Evolutionary conservation across 176 grass and related monocot species (phyloP).

Genomic region (Pharus latifolius): DNA sequence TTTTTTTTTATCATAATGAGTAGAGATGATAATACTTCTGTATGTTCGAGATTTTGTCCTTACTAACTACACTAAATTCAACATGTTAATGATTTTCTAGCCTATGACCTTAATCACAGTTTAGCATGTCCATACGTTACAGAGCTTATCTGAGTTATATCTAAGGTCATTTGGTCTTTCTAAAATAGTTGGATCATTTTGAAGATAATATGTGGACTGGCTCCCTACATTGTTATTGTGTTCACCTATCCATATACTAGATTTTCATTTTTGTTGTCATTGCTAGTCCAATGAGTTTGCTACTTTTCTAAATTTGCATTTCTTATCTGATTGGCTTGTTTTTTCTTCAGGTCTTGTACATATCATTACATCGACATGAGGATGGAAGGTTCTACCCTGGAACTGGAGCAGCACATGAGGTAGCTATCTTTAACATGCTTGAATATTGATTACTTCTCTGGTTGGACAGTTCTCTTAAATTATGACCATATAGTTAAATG

Average conservation of each 20-base stretch:
- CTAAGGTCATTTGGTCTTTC: background rate
- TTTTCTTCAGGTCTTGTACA: conserved; percentile 64
- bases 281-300: background rate
- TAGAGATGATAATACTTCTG: background rate
- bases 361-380: conserved; percentile 97
- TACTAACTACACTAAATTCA: background rate
- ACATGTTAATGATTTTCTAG: background rate
- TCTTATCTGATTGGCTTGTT: background rate
- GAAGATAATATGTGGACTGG: background rate
- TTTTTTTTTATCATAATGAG: background rate
- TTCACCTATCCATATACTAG: background rate
- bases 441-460: background rate
- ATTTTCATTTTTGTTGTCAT: background rate
- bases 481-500: background rate
- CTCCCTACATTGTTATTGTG: background rate
- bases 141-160: background rate
- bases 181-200: background rate
- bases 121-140: background rate
- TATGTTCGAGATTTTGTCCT: background rate
- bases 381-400: conserved; percentile 94
- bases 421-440: conserved; percentile 22
- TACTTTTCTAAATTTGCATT: background rate
- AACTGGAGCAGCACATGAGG: conserved; percentile 84
- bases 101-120: background rate
- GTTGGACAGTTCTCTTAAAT: background rate